A percentile compares a stretch with the other conserved stretches of the same genome.
phyloP scores from a whole-genome alignment of 2,329 filamentous ascomycete species.

The Aureobasidium sp. region DNA sequence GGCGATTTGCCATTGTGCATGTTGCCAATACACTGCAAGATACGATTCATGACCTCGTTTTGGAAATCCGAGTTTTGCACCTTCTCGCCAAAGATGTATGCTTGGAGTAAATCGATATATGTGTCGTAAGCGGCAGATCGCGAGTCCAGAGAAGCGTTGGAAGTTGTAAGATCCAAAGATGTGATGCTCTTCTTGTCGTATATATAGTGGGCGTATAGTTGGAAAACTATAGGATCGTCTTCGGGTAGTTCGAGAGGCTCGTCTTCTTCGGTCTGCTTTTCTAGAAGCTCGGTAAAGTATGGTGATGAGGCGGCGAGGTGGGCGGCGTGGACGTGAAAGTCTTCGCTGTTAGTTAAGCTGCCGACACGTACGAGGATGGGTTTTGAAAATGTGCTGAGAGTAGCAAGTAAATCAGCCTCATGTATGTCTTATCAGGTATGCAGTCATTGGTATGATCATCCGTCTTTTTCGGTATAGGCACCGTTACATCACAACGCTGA shows the following conservation, averaged over 20 bases:
- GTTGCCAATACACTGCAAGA: constrained; percentile 11
- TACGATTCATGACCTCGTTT: constrained; percentile 15
- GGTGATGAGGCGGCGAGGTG: constrained; percentile 5
- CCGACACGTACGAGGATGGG: constrained; percentile 13
- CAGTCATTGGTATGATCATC: background rate
- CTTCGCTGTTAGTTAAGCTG: constrained; percentile 6
- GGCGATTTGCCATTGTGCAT: constrained; percentile 10
- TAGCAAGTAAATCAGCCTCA: background rate
- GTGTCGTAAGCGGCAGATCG: constrained; percentile 9
- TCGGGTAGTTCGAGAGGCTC: constrained; percentile 5
- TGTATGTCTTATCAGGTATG: background rate
- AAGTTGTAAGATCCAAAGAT: background rate
- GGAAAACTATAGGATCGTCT: constrained; percentile 12
- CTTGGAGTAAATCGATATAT: constrained; percentile 12
- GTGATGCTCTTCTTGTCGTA: constrained; percentile 12
- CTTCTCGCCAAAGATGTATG: constrained; percentile 16
- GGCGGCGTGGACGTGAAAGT: constrained; percentile 11
- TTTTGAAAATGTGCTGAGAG: constrained; percentile 7
- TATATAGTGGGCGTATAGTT: constrained; percentile 15
- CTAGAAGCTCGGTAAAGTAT: constrained; percentile 5
- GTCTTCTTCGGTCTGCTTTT: constrained; percentile 2
- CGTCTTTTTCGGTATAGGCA: background rate
- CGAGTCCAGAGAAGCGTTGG: background rate
- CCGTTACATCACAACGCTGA: background rate
- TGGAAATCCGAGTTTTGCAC: constrained; percentile 13